These are phyloP conservation scores for Collariella sp. DNA, from an alignment of 495 filamentous ascomycete genomes.

Conservation along the genomic window DNA sequence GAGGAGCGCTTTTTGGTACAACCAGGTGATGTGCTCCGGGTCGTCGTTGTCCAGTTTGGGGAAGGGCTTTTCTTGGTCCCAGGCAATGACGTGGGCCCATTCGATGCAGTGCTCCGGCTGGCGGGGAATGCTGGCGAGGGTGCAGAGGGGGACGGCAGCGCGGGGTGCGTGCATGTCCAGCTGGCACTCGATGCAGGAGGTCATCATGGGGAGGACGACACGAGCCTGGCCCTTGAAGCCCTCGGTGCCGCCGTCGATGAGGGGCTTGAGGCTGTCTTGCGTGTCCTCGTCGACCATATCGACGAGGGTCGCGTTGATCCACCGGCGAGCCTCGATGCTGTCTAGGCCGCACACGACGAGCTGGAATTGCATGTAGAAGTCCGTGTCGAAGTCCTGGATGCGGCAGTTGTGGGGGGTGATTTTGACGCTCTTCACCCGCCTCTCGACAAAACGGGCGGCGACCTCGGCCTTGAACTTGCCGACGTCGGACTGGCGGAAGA, in stretches of 20 bases:
- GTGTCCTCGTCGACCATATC: conserved; percentile 68
- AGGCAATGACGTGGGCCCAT: conserved; percentile 84
- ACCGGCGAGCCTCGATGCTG: conserved; percentile 91
- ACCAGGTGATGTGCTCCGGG: conserved; percentile 93
- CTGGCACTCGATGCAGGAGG: conserved; percentile 96
- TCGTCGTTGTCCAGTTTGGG: conserved; percentile 84
- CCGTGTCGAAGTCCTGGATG: conserved; percentile 95
- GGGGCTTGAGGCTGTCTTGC: conserved; percentile 75
- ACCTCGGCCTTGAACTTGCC: conserved; percentile 91
- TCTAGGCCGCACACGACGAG: conserved; percentile 93
- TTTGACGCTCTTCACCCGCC: conserved; percentile 75
- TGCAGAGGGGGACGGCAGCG: conserved; percentile 91
- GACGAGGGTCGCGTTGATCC: conserved; percentile 94
- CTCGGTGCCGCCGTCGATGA: conserved; percentile 97
- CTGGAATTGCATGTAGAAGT: conserved; percentile 97
- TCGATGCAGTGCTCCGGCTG: conserved; percentile 99
- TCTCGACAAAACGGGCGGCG: conserved; percentile 84
- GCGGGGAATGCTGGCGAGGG: conserved; percentile 89
- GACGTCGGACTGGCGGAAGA: conserved; percentile 88
- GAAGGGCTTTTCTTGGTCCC: conserved; percentile 55
- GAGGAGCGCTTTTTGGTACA: conserved; percentile 75
- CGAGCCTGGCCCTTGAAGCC: conserved; percentile 96
- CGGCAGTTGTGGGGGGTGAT: conserved; percentile 90
- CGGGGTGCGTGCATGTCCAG: conserved; percentile 95
- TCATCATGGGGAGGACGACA: conserved; percentile 84